Evolutionary conservation across 2,329 filamentous ascomycete genomes (phyloP).

Genomic region (Beauveria caledonica): DNA sequence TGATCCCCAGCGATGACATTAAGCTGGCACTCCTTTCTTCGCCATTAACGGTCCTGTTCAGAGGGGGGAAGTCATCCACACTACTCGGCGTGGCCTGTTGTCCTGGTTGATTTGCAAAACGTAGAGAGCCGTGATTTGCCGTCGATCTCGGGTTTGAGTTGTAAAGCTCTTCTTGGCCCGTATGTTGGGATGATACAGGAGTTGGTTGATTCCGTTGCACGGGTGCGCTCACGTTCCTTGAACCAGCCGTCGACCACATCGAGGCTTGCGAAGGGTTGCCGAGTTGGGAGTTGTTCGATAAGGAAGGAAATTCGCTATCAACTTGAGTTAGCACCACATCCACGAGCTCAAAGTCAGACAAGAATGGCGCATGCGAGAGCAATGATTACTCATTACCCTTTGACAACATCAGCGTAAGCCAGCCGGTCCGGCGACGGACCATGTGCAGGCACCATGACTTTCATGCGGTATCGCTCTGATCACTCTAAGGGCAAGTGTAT

Average conservation of each 20-base stretch:
- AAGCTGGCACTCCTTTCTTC: conserved; percentile 47
- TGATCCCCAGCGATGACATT: conserved; percentile 48
- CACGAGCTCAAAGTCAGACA: background rate
- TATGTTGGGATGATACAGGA: conserved; percentile 42
- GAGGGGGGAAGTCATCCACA: conserved; percentile 54
- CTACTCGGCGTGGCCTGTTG: conserved; percentile 39
- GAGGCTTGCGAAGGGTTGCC: conserved; percentile 40
- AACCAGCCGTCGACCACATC: conserved; percentile 45
- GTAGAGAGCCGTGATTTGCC: conserved; percentile 40
- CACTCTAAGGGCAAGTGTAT: background rate
- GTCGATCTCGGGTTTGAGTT: conserved; percentile 31
- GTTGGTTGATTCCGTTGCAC: conserved; percentile 44
- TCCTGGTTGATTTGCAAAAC: conserved; percentile 43
- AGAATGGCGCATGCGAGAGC: background rate
- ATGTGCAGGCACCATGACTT: background rate
- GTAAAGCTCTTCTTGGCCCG: conserved; percentile 40
- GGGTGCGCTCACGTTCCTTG: conserved; percentile 39
- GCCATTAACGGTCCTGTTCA: conserved; percentile 48
- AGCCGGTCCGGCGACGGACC: conserved; percentile 10
- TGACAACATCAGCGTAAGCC: conserved; percentile 25
- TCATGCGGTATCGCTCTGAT: background rate
- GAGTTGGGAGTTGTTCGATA: conserved; percentile 53
- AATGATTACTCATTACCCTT: conserved; percentile 19
- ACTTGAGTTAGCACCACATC: background rate
- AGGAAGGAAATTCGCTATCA: conserved; percentile 59